Percentiles rank a stretch among this genome's conserved stretches.
Conservation (phyloP, 2,329 filamentous ascomycete genomes). For the Colletotrichum liaoningense region DNA sequence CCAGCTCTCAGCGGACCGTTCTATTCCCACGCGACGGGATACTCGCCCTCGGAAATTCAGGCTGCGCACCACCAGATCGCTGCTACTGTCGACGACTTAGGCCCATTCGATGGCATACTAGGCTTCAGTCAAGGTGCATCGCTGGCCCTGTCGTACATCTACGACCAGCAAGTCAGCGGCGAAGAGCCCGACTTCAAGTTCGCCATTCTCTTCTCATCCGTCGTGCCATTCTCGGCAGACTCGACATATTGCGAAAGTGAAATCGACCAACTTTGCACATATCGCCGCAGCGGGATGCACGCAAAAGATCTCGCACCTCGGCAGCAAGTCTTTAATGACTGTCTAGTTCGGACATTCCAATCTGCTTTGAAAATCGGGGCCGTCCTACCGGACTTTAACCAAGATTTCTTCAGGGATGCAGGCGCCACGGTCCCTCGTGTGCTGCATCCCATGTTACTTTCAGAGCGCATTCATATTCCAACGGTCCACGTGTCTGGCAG, state of each 20-base stretch:
- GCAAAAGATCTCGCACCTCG: slow-evolving; percentile 1
- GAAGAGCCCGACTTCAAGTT: slow-evolving; percentile 25
- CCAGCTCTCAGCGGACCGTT: slow-evolving; percentile 11
- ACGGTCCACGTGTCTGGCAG: slow-evolving; percentile 28
- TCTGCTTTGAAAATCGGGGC: slow-evolving; percentile 26
- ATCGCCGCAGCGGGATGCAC: background rate
- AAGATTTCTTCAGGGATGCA: slow-evolving; percentile 19
- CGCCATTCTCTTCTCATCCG: slow-evolving; percentile 25
- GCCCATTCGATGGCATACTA: slow-evolving; percentile 39
- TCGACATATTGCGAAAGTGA: slow-evolving; percentile 15
- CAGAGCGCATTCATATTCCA: slow-evolving; percentile 25
- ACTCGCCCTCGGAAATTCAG: slow-evolving; percentile 10
- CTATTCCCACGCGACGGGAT: slow-evolving; percentile 15
- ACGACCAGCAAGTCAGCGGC: slow-evolving; percentile 19
- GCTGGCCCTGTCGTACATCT: slow-evolving; percentile 19
- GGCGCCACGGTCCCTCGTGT: slow-evolving; percentile 1
- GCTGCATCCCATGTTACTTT: slow-evolving; percentile 14
- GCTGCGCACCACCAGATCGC: slow-evolving; percentile 15
- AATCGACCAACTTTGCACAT: slow-evolving; percentile 17
- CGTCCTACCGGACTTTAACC: slow-evolving; percentile 15
- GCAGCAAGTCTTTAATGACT: slow-evolving; percentile 28
- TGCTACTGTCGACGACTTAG: slow-evolving; percentile 27
- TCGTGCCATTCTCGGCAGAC: slow-evolving; percentile 19
- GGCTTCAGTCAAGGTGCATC: slow-evolving; percentile 40
- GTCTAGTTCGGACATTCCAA: slow-evolving; percentile 13